Evolutionary conservation across 2,329 filamentous ascomycete species (phyloP), one percentile per base, ranked within the genome.

Genomic region (Akanthomyces lecanii): DNA sequence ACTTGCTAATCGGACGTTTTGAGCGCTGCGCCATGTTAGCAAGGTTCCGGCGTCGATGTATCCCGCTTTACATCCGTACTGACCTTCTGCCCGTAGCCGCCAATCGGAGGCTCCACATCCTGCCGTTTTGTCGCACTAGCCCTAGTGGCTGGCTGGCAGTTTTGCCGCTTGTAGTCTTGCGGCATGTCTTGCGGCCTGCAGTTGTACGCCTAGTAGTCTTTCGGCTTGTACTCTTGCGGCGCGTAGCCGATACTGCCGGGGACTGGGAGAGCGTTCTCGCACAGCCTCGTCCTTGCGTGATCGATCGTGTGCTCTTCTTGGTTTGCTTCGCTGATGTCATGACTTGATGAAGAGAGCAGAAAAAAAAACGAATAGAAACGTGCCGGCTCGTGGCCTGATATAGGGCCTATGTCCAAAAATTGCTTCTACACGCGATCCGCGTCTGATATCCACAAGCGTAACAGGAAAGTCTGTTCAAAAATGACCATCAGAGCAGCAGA

Each of bases 81-180:
- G 50, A 53, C 50, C 50, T 53, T 53, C 50, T 53, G 50, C 50
- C 50, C 3, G 50, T 36, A 21, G 50, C 50, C n/a, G 50, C 50
- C 50, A 53, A 53, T 53, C 50, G 18, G 33, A 53, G 50, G 50
- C 50, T 53, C 50, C 50, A 53, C 50, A 53, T 53, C 50, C 50
- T 53, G 33, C 28, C 18, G 21, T 53, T 53, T 21, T 53, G 50
- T 53, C 50, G 50, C 50, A 53, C 50, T 10, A 53, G 50, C 50
- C 50, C 50, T 21, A 53, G 50, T 5, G 50, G 14, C 30, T 36
- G 50, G 50, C 50, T 38, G 30, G 50, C 36, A 53, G 30, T 38
- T n/a, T 14, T 38, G 50, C 50, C 10, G 50, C n/a, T 53, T 21
- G 25, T 51, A 51, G 50, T 53, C 33, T 38, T 36, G 50, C 50